Percentiles rank a stretch among this genome's conserved stretches.
These are phyloP conservation scores for Amphirosellinia nigrospora DNA, from an alignment of 495 filamentous ascomycete species.

Conservation along the genomic window DNA sequence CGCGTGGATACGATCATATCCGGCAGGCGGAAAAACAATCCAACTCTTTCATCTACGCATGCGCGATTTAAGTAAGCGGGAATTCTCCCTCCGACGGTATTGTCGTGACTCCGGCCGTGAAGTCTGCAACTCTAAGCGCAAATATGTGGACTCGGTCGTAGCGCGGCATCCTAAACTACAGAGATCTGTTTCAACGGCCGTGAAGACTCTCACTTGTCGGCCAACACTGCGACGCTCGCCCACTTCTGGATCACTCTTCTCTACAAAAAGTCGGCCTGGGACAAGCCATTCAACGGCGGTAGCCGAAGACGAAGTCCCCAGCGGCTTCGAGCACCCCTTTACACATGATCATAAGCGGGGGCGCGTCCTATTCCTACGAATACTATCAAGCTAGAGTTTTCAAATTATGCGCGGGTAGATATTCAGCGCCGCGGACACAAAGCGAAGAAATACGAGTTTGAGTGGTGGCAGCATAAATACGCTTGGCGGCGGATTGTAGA, in stretches of 20 bases:
- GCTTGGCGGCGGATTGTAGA: conserved; percentile 79
- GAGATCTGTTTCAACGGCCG: conserved; percentile 75
- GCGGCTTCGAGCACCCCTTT: conserved; percentile 46
- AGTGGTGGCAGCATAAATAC: conserved; percentile 90
- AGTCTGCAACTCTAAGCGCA: conserved; percentile 84
- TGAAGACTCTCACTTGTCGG: conserved; percentile 70
- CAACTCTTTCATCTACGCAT: conserved; percentile 95
- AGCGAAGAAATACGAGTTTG: conserved; percentile 83
- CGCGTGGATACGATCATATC: conserved; percentile 80
- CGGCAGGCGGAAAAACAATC: conserved; percentile 67
- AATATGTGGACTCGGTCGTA: conserved; percentile 61
- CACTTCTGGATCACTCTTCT: conserved; percentile 49
- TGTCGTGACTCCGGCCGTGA: conserved; percentile 92
- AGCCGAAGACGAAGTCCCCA: conserved; percentile 55
- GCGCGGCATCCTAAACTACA: conserved; percentile 56
- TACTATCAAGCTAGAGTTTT: conserved; percentile 87
- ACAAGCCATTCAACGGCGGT: conserved; percentile 50
- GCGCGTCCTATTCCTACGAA: conserved; percentile 65
- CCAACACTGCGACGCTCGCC: conserved; percentile 58
- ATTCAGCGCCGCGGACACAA: conserved; percentile 71
- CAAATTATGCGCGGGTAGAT: conserved; percentile 95
- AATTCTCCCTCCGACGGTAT: conserved; percentile 92
- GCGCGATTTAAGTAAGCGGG: conserved; percentile 85
- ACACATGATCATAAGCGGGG: conserved; percentile 43
- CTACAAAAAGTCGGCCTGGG: conserved; percentile 48